Conservation (phyloP, 768 basidiomycete genomes). For the Lentinus tigrinus region DNA sequence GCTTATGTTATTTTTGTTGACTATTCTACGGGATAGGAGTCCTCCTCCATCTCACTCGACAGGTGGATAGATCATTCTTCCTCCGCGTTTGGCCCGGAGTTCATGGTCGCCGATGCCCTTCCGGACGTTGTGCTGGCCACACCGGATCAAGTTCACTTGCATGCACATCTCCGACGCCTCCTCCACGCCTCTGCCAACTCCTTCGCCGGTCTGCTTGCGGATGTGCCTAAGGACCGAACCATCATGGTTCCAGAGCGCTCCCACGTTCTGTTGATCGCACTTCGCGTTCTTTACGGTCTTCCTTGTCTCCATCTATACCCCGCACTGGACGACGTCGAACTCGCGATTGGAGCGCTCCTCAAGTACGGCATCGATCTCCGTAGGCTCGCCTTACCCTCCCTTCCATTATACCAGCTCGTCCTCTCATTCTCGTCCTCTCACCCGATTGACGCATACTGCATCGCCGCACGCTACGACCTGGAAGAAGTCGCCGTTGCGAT, state of each 20-base stretch:
- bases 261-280: conserved; percentile 27
- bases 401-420: conserved; percentile 32
- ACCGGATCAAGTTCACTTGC: conserved; percentile 29
- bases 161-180: conserved; percentile 25
- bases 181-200: conserved; percentile 25
- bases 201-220: conserved; percentile 22
- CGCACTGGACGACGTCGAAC: conserved; percentile 21
- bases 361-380: conserved; percentile 27
- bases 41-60: conserved; percentile 4
- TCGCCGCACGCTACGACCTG: conserved; percentile 36
- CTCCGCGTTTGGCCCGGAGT: conserved; percentile 12
- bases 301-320: conserved; percentile 25
- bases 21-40: not conserved
- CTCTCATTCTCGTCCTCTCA: conserved; percentile 32
- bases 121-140: conserved; percentile 28
- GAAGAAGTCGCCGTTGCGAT: conserved; percentile 36
- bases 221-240: conserved; percentile 7
- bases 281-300: conserved; percentile 32
- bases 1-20: too few species aligned
- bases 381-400: conserved; percentile 21
- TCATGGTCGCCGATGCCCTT: not conserved
- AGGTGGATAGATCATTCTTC: not conserved
- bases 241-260: conserved; percentile 28
- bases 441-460: conserved; percentile 41
- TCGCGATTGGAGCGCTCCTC: conserved; percentile 22